phyloP scores from a whole-genome alignment of 2,329 filamentous ascomycete genomes.

The Verticillium longisporum region DNA sequence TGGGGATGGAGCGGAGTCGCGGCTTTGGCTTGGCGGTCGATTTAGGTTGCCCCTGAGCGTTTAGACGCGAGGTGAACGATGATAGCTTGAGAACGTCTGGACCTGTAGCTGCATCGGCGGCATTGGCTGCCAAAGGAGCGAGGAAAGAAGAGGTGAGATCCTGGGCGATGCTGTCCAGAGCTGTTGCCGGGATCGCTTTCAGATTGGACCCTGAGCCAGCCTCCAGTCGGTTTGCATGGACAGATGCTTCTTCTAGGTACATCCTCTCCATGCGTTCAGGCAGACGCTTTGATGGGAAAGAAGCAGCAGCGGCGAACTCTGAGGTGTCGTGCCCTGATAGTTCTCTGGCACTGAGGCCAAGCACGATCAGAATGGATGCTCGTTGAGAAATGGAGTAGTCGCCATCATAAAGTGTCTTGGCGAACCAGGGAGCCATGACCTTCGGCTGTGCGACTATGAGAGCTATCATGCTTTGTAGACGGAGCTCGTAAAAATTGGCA shows the following conservation, averaged over 20 bases:
- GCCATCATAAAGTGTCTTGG: slow-evolving; percentile 79
- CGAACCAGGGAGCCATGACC: slow-evolving; percentile 77
- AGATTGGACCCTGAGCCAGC: slow-evolving; percentile 23
- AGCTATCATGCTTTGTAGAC: slow-evolving; percentile 75
- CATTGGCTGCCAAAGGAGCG: slow-evolving; percentile 71
- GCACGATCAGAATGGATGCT: slow-evolving; percentile 69
- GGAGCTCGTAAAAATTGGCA: slow-evolving; percentile 67
- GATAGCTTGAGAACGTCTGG: slow-evolving; percentile 83
- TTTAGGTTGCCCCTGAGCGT: slow-evolving; percentile 22
- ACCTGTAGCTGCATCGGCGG: slow-evolving; percentile 72
- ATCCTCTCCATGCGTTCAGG: slow-evolving; percentile 66
- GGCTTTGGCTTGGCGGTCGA: slow-evolving; percentile 24
- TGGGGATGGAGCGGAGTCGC: slow-evolving; percentile 55
- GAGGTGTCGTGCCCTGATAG: slow-evolving; percentile 68
- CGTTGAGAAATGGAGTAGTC: slow-evolving; percentile 87
- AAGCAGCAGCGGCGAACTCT: slow-evolving; percentile 37
- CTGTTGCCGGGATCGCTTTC: slow-evolving; percentile 47
- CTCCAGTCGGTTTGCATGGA: slow-evolving; percentile 12
- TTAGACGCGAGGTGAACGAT: slow-evolving; percentile 76
- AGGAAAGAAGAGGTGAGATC: slow-evolving; percentile 67
- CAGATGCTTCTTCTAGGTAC: slow-evolving; percentile 38
- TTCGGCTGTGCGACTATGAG: slow-evolving; percentile 69
- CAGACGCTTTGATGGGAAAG: slow-evolving; percentile 77
- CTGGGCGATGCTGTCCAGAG: slow-evolving; percentile 62
- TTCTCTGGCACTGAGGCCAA: slow-evolving; percentile 79